phyloP scores from a whole-genome alignment of 2,329 filamentous ascomycete species.

The Aspergillus oerlinghausenensis region DNA sequence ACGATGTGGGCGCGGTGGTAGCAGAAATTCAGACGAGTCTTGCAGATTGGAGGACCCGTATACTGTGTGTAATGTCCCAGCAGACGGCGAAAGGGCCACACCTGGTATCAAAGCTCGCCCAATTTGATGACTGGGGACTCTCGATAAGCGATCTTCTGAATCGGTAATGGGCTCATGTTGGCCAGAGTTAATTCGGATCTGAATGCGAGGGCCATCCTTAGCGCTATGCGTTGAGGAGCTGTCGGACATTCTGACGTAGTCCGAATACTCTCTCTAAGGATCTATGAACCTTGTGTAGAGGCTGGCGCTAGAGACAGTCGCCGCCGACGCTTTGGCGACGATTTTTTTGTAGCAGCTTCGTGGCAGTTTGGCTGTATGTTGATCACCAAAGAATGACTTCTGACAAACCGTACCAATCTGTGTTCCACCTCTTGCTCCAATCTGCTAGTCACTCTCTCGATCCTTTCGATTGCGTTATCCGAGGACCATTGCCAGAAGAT shows the following conservation, averaged over 20 bases:
- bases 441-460: not conserved
- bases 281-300: not conserved
- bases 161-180: constrained; percentile 49
- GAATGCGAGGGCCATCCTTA: constrained; percentile 53
- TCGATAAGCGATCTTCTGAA: constrained; percentile 25
- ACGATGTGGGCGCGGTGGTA: constrained; percentile 43
- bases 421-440: not conserved
- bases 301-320: not conserved
- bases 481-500: not conserved
- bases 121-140: constrained; percentile 10
- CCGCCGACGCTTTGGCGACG: not conserved
- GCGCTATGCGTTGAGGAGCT: constrained; percentile 5
- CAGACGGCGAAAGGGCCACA: constrained; percentile 16
- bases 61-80: constrained; percentile 33
- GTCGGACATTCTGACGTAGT: constrained; percentile 10
- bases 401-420: not conserved
- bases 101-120: constrained; percentile 19
- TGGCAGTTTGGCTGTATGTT: not conserved
- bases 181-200: constrained; percentile 60
- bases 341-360: no score
- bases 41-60: constrained; percentile 49
- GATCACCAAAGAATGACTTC: not conserved
- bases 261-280: not conserved
- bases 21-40: constrained; percentile 37
- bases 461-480: not conserved